A percentile compares a stretch with the other conserved stretches of the same genome.
phyloP scores from a whole-genome alignment of 257 asterid genomes.

The Sherardia arvensis region DNA sequence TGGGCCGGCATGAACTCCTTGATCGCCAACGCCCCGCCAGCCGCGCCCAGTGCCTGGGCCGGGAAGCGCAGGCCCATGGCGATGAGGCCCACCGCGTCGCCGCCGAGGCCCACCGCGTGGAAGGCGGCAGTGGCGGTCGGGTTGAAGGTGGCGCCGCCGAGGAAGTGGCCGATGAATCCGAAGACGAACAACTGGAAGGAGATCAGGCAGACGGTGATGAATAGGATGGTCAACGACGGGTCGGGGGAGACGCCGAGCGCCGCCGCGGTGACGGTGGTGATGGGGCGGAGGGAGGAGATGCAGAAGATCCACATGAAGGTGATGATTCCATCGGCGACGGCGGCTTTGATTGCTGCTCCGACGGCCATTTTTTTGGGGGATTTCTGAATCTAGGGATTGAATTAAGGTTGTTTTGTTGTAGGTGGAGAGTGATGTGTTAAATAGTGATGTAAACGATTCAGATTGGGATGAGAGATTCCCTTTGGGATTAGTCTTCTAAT shows the following conservation, averaged over 20 bases:
- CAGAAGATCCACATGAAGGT: slow-evolving; percentile 41
- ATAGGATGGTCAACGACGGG: slow-evolving; percentile 24
- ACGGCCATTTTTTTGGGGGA: slow-evolving; percentile 17
- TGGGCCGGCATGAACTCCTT: slow-evolving; percentile 61
- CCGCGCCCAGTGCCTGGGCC: slow-evolving; percentile 88
- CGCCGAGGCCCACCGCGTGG: slow-evolving; percentile 65
- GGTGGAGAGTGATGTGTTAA: not conserved
- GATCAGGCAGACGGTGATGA: slow-evolving; percentile 45
- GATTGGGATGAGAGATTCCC: not conserved
- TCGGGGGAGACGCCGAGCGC: slow-evolving; percentile 38
- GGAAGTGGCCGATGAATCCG: slow-evolving; percentile 49
- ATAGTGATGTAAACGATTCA: not conserved
- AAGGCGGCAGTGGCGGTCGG: slow-evolving; percentile 86
- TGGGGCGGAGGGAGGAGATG: slow-evolving; percentile 31
- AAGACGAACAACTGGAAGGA: slow-evolving; percentile 43
- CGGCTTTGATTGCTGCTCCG: slow-evolving; percentile 23
- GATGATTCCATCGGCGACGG: slow-evolving; percentile 27
- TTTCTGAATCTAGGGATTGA: not conserved
- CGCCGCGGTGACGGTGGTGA: slow-evolving; percentile 34
- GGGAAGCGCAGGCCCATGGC: slow-evolving; percentile 76
- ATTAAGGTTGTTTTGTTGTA: not conserved
- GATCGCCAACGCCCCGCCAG: slow-evolving; percentile 59
- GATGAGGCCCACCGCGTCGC: slow-evolving; percentile 45
- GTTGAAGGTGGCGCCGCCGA: slow-evolving; percentile 84
- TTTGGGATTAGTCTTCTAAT: not conserved